Conservation (phyloP, 2,329 filamentous ascomycete species). For the Sporothrix brasiliensis region DNA sequence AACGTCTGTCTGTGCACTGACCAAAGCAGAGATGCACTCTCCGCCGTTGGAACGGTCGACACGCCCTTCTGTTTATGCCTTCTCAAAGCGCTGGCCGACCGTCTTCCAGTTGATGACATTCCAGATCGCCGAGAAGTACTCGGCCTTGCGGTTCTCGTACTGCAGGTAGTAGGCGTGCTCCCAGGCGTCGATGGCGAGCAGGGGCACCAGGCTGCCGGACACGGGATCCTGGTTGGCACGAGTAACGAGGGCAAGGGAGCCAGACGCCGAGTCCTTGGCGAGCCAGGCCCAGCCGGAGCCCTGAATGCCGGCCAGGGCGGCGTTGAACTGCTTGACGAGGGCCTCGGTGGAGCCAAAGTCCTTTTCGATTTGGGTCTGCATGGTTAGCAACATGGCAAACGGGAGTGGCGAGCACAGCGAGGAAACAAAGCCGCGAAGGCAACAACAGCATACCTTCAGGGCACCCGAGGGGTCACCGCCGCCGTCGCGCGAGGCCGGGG, state of each 20-base stretch:
- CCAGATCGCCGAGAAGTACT: conserved; percentile 94
- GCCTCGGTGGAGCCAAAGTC: conserved; percentile 68
- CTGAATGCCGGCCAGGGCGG: conserved; percentile 73
- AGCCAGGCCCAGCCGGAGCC: conserved; percentile 93
- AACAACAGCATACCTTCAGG: conserved; percentile 54
- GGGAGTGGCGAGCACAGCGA: neutral
- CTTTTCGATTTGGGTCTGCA: conserved; percentile 60
- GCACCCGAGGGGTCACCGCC: conserved; percentile 64
- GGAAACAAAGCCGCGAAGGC: neutral
- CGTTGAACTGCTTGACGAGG: conserved; percentile 68
- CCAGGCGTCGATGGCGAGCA: conserved; percentile 92
- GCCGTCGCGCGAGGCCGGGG: conserved; percentile 64
- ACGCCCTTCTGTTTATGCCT: conserved; percentile 31
- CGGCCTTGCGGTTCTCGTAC: conserved; percentile 95
- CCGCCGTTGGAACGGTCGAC: neutral
- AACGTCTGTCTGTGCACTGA: neutral
- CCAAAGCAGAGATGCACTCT: neutral
- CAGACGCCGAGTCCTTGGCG: conserved; percentile 68
- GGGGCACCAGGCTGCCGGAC: conserved; percentile 76
- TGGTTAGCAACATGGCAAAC: neutral
- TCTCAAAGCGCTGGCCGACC: conserved; percentile 71
- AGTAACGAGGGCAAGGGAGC: conserved; percentile 66
- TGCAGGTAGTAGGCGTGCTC: conserved; percentile 96
- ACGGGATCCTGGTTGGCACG: conserved; percentile 89
- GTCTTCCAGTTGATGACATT: conserved; percentile 96